Percentiles rank a stretch among this genome's conserved stretches.
Evolutionary conservation across 2,329 filamentous ascomycete species (phyloP).

Genomic region (Cladobotryum protrusum): DNA sequence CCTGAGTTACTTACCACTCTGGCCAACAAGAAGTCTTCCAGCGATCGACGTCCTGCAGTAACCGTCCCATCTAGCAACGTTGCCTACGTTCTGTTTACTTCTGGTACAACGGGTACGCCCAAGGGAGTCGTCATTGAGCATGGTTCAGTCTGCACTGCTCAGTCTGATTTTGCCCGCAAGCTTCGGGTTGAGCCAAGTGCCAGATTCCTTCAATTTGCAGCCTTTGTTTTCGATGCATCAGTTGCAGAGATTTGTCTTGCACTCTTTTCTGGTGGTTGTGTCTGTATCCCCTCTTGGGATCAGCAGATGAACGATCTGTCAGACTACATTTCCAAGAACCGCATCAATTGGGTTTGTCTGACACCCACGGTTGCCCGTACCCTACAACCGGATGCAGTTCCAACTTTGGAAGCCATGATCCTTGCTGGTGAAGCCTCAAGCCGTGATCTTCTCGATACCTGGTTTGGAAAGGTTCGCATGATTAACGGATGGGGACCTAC

Average conservation of each 20-base stretch:
- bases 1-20: not conserved
- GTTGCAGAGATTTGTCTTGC: slow-evolving; percentile 9
- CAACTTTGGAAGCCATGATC: not conserved
- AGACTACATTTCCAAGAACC: not conserved
- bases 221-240: slow-evolving; percentile 12
- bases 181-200: not conserved
- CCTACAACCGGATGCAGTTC: not conserved
- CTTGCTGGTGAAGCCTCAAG: slow-evolving; percentile 4
- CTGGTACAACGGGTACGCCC: slow-evolving; percentile 5
- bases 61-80: not conserved
- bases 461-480: slow-evolving; percentile 3
- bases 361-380: slow-evolving; percentile 1
- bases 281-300: slow-evolving; percentile 14
- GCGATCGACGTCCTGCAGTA: not conserved
- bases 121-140: slow-evolving; percentile 9
- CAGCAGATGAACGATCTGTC: slow-evolving; percentile 5
- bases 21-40: not conserved
- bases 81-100: slow-evolving; percentile 9
- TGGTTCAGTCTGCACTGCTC: not conserved
- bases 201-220: slow-evolving; percentile 13
- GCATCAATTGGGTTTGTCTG: not conserved
- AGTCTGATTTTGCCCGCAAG: not conserved
- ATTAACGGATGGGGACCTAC: slow-evolving; percentile 8
- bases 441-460: slow-evolving; percentile 6
- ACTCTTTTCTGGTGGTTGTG: slow-evolving; percentile 2